A percentile compares a stretch with the other conserved stretches of the same genome.
phyloP scores from a whole-genome alignment of 352 stramenopile genomes.

The Globisporangium nunn region DNA sequence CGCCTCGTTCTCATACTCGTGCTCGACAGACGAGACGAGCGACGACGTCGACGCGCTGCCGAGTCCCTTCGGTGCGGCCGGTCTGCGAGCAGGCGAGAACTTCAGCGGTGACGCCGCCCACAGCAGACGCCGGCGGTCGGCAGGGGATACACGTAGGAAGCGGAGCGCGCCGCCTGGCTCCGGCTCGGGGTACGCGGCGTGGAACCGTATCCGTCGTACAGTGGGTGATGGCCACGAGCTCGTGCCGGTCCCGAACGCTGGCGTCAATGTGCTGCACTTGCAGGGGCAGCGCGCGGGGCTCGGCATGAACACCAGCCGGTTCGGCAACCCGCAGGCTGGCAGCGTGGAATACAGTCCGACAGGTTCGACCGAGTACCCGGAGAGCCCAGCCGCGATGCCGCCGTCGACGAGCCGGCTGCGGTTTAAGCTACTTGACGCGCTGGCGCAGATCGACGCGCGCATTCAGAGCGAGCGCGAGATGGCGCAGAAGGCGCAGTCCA shows the following conservation, averaged over 20 bases:
- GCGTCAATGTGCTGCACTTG: neutral
- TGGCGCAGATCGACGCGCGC: constrained; percentile 45
- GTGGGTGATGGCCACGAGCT: constrained; percentile 19
- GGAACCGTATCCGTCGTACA: constrained; percentile 36
- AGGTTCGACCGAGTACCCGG: constrained; percentile 19
- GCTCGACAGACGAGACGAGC: constrained; percentile 53
- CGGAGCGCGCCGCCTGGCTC: constrained; percentile 2
- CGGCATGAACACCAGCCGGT: constrained; percentile 11
- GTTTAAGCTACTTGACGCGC: constrained; percentile 52
- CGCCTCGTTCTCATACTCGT: constrained; percentile 62
- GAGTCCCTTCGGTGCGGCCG: constrained; percentile 4
- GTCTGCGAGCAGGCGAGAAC: neutral
- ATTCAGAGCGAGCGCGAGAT: constrained; percentile 41
- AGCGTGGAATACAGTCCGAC: constrained; percentile 20
- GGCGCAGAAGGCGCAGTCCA: constrained; percentile 23
- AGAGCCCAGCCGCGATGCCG: constrained; percentile 16
- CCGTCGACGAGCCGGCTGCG: constrained; percentile 36
- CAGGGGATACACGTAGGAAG: neutral
- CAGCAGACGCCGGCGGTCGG: neutral
- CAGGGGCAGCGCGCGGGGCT: constrained; percentile 1
- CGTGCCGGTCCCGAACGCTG: constrained; percentile 25
- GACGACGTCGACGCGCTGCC: constrained; percentile 27
- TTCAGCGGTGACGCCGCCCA: constrained; percentile 7
- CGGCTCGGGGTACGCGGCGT: constrained; percentile 32
- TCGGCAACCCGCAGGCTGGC: constrained; percentile 33